Conservation (phyloP, 2,329 filamentous ascomycete genomes). For the Zymoseptoria ardabiliae region DNA sequence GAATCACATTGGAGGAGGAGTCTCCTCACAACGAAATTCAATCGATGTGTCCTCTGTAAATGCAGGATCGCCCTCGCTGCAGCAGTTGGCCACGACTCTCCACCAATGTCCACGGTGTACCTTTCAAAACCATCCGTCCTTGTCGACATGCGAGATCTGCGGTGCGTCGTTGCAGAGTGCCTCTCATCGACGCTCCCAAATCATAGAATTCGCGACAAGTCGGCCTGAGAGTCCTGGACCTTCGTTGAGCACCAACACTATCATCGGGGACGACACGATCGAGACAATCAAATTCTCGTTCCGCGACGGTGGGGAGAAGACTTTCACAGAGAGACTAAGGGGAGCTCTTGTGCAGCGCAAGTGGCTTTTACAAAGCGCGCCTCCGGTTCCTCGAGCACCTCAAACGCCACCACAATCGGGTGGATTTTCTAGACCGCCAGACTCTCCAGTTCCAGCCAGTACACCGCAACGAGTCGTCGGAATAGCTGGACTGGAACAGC, state of each 20-base stretch:
- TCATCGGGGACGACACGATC: constrained; percentile 51
- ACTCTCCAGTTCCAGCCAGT: constrained; percentile 18
- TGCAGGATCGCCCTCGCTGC: background rate
- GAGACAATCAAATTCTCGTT: constrained; percentile 90
- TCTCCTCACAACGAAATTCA: constrained; percentile 1
- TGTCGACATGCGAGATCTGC: constrained; percentile 84
- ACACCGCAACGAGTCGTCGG: constrained; percentile 59
- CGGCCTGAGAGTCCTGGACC: constrained; percentile 75
- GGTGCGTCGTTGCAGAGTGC: constrained; percentile 60
- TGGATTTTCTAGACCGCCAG: constrained; percentile 41
- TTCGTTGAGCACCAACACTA: constrained; percentile 40
- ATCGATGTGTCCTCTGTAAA: background rate
- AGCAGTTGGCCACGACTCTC: background rate
- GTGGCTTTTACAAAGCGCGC: constrained; percentile 87
- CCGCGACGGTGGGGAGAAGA: constrained; percentile 77
- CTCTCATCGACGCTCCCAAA: constrained; percentile 34
- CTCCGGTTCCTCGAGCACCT: constrained; percentile 66
- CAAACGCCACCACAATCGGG: constrained; percentile 23
- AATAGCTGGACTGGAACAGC: constrained; percentile 84
- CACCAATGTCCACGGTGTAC: constrained; percentile 74
- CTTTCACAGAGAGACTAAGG: constrained; percentile 84
- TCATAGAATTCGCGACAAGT: constrained; percentile 12
- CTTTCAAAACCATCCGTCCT: constrained; percentile 83
- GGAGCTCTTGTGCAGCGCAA: constrained; percentile 84
- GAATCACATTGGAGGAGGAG: constrained; percentile 38